A percentile compares a stretch with the other conserved stretches of the same genome.
Evolutionary conservation across 1,284 basidiomycete species (phyloP).

Genomic region (Apiotrichum veenhuisii): DNA sequence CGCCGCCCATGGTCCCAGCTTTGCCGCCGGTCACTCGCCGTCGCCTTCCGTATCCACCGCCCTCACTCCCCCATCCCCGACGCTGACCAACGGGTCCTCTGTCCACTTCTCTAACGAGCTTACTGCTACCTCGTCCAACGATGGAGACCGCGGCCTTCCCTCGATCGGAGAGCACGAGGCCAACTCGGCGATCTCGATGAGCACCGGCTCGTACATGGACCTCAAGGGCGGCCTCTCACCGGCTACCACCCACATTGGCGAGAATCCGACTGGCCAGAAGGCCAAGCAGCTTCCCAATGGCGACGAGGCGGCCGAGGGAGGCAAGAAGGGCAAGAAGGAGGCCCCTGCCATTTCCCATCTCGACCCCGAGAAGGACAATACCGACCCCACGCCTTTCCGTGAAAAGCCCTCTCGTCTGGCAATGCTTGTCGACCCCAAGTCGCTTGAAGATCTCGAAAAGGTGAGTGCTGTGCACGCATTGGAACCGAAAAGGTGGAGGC

Average conservation of each 20-base stretch:
- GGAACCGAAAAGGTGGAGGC: neutral
- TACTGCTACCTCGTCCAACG: conserved; percentile 49
- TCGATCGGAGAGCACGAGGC: conserved; percentile 52
- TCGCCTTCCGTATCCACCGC: conserved; percentile 24
- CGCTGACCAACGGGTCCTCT: conserved; percentile 35
- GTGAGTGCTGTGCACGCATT: conserved; percentile 62
- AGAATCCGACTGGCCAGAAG: neutral
- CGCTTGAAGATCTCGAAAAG: conserved; percentile 60
- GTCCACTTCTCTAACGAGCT: conserved; percentile 39
- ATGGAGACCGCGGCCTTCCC: conserved; percentile 56
- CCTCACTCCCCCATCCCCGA: conserved; percentile 39
- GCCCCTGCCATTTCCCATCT: conserved; percentile 41
- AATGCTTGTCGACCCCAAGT: conserved; percentile 75
- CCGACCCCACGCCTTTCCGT: conserved; percentile 66
- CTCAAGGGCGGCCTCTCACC: conserved; percentile 14
- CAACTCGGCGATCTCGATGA: conserved; percentile 26
- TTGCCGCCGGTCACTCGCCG: conserved; percentile 15
- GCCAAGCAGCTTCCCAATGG: conserved; percentile 19
- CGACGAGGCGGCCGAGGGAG: conserved; percentile 21
- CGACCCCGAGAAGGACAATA: conserved; percentile 56
- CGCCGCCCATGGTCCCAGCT: conserved; percentile 11
- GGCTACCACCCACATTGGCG: neutral
- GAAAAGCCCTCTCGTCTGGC: conserved; percentile 75
- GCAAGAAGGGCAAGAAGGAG: conserved; percentile 21
- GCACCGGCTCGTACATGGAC: conserved; percentile 21